Base-by-base conservation (phyloP, 441 rosid species). In the Pelargonium cotyledonis region DNA sequence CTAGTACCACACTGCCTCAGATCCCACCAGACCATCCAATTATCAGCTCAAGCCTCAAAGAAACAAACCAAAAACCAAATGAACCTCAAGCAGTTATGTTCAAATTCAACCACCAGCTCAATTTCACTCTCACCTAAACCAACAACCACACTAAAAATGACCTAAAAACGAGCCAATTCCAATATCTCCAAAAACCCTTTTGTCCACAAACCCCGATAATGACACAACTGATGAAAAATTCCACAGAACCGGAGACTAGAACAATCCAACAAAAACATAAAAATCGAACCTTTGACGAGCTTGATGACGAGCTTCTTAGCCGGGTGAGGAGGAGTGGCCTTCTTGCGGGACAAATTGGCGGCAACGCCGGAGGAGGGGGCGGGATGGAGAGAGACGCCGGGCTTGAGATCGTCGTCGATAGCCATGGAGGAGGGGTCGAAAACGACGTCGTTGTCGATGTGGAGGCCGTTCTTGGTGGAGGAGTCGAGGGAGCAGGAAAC, bases 241-340 rank as follows among this genome's bases (percentile, higher is more conserved):
- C 31, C 19, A 9, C 29, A 58, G 9, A 15, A 55, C 8, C 23
- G 31, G 8, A 60, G 7, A 8, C 60, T 7, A 53, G 8, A n/a
- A 53, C 18, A 53, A 53, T 15, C 60, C 60, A 53, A 53, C n/a
- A 63, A 11, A 5, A 11, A 8, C 21, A 16, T 16, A 10, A 3
- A 58, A 61, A 68, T 2, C 26, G 65, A 35, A 92, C 97, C 98
- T 90, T 88, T 95, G 38, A 80, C 38, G 66, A 92, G 87, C 85
- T 90, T 95, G 78, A 95, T 95, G 31, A 92, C 96, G 67, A 95
- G 79, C 83, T 89, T 95, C 80, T 92, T 95, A n/a, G 93, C 71
- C 38, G 98, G 99, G 77, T 92, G 98, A 8, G 96, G 98, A 0
- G 79, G 93, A 12, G 85, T 88, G 66, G 99, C 96, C 66, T 90